Evolutionary conservation across 306 rosid genomes (phyloP), one percentile per base, ranked within the genome.

Genomic region (Quercus alba): DNA sequence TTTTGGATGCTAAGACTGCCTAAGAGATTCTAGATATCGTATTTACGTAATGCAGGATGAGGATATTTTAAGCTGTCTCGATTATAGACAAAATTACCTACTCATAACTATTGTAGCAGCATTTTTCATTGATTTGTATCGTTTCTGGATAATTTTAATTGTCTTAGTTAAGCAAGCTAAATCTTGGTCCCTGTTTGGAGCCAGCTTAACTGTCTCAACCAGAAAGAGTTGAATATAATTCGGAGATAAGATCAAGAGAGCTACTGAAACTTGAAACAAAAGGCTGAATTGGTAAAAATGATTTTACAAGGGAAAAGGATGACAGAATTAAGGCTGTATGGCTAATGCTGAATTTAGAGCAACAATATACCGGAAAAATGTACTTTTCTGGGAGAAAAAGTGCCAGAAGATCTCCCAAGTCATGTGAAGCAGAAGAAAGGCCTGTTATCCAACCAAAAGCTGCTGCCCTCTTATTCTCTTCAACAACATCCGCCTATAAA

Each of bases 381-480:
- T 82, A 86, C 12, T 75, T 78, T 56, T 77, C 84, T 0, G 96
- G 91, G 77, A 91, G 96, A 78, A 86, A 81, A 58, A 86, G 89
- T 35, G 96, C 93, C 56, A 89, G 81, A 18, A 85, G n/a, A 51
- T 91, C 79, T 64, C 96, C 93, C 0, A 91, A 38, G 83, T 89
- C 88, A 63, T 89, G 93, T 6, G 96, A 84, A 54, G 84, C 88
- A 54, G 96, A 91, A 78, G 81, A 82, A 56, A 91, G 88, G 63
- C 96, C 93, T 12, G 90, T 87, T 46, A 91, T 86, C 89, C 91
- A 91, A 73, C 96, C 78, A 75, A 89, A 87, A 59, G 80, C 88
- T 21, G 23, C 23, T 21, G 23, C 23, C 23, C 23, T 21, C 23
- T 21, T 21, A 21, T 21, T 21, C 23, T 21, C 23, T 21, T 21